Conservation (phyloP, 176 grass and related monocot genomes). For the Metroxylon sagu region DNA sequence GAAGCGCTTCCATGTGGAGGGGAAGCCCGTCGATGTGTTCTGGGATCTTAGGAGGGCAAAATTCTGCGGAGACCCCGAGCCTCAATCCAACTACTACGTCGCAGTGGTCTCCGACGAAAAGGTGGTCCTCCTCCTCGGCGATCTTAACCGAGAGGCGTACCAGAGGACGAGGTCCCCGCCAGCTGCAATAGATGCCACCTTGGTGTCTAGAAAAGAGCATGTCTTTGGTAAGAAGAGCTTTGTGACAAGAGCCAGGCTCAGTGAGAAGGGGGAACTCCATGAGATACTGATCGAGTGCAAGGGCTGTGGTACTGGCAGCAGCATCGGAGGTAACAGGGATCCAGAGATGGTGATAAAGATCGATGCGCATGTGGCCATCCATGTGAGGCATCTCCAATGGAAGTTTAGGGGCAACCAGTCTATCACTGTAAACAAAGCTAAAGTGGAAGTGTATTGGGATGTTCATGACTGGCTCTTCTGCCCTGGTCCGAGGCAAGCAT, state of each 20-base stretch:
- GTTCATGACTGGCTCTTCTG: conserved; percentile 90
- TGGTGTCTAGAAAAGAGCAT: conserved; percentile 58
- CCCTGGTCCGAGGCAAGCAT: conserved; percentile 48
- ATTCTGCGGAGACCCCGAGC: conserved; percentile 43
- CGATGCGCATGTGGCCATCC: conserved; percentile 53
- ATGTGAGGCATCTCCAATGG: conserved; percentile 90
- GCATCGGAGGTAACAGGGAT: conserved; percentile 25
- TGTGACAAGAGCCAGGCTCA: conserved; percentile 50
- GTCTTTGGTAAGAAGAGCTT: conserved; percentile 56
- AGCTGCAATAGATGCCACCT: conserved; percentile 26
- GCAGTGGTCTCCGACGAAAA: conserved; percentile 43
- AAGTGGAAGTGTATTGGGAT: conserved; percentile 88
- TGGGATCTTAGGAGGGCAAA: conserved; percentile 77
- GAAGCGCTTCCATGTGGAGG: conserved; percentile 38
- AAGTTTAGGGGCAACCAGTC: conserved; percentile 84
- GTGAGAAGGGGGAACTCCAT: conserved; percentile 47
- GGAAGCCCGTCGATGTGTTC: conserved; percentile 37
- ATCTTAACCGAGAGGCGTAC: conserved; percentile 46
- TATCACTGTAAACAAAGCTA: conserved; percentile 51
- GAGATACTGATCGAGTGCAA: conserved; percentile 60
- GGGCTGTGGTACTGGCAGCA: conserved; percentile 14
- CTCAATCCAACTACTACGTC: conserved; percentile 48
- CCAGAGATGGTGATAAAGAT: conserved; percentile 54
- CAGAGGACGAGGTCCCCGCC: conserved; percentile 32
- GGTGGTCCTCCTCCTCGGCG: conserved; percentile 60